Evolutionary conservation across 306 rosid genomes (phyloP).

Genomic region (Glycyrrhiza uralensis): DNA sequence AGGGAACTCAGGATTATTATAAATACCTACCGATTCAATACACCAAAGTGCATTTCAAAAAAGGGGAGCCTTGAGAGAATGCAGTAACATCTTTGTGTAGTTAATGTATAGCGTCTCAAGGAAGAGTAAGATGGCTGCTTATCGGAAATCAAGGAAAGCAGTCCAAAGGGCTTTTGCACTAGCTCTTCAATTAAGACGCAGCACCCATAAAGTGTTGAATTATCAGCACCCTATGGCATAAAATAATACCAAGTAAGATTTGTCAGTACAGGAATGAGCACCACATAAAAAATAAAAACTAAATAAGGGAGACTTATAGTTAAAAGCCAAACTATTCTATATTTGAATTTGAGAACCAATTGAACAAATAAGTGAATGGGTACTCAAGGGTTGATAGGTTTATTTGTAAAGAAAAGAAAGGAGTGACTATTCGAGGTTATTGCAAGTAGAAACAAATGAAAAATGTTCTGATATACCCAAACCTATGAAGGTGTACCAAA

Average conservation of each 20-base stretch:
- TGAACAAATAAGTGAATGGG: neutral
- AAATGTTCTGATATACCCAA: too few relatives aligned
- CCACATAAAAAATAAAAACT: neutral
- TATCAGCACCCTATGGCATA: slow-evolving; percentile 77
- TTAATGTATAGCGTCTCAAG: slow-evolving; percentile 75
- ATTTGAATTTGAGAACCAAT: neutral
- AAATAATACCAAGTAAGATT: neutral
- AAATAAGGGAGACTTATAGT: neutral
- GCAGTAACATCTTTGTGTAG: slow-evolving; percentile 95
- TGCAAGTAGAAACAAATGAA: neutral
- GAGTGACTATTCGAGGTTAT: neutral
- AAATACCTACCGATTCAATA: slow-evolving; percentile 67
- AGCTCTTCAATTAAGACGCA: slow-evolving; percentile 93
- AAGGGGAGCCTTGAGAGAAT: slow-evolving; percentile 89
- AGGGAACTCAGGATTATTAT: slow-evolving; percentile 7
- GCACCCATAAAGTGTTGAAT: slow-evolving; percentile 94
- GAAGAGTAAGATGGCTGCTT: slow-evolving; percentile 52
- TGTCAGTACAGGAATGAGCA: neutral
- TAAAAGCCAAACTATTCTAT: neutral
- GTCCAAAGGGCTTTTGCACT: slow-evolving; percentile 84
- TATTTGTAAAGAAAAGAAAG: neutral
- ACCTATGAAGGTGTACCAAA: too few relatives aligned
- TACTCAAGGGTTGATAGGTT: neutral
- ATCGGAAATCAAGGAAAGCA: slow-evolving; percentile 70
- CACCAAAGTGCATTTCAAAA: slow-evolving; percentile 93